Base-by-base conservation (phyloP, 352 stramenopile species). In the Thraustochytrium striatum region DNA sequence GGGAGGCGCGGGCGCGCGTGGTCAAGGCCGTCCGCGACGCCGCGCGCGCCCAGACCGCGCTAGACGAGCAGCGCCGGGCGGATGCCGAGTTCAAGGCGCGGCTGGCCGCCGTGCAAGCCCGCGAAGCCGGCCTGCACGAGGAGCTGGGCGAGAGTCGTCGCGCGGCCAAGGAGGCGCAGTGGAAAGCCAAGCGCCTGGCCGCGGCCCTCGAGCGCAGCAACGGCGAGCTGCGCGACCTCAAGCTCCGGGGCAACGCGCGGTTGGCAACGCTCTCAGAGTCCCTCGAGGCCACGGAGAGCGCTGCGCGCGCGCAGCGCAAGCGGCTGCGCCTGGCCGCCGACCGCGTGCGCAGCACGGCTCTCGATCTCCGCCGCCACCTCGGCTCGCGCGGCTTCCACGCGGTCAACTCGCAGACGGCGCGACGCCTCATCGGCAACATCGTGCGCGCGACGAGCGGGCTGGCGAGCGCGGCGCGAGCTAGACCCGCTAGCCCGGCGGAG, bases 351-450 rank as follows among this genome's bases (percentile, higher is more conserved):
- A 3, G n/a, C 11, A 75, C 65, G 9, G 65, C 50, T 7, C 16
- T 62, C 5, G 65, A 75, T 7, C 65, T 75, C 5, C 65, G 52
- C 21, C 13, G 65, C 1, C 65, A 75, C 36, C 65, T 75, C 50
- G 65, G 65, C n/a, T 11, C 52, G 38, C 13, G 59, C 25, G 59
- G 59, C 21, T 75, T 62, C 36, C 65, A 75, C 13, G 65, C 52
- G 11, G 65, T 75, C 0, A 61, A 75, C 41, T 75, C 65, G 36
- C 41, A 75, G 11, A 75, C 65, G n/a, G 65, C 65, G 19, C 43
- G 52, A 30, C 21, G 52, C 7, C 39, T 75, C 32, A 75, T 75
- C 30, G 43, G 30, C 8, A 75, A 75, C 13, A 58, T 75, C n/a
- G n/a, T n/a, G n/a, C n/a, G n/a, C n/a, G n/a, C n/a, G n/a, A n/a